These are phyloP conservation scores for Coriaria nepalensis DNA, from an alignment of 306 rosid genomes.

Conservation along the genomic window DNA sequence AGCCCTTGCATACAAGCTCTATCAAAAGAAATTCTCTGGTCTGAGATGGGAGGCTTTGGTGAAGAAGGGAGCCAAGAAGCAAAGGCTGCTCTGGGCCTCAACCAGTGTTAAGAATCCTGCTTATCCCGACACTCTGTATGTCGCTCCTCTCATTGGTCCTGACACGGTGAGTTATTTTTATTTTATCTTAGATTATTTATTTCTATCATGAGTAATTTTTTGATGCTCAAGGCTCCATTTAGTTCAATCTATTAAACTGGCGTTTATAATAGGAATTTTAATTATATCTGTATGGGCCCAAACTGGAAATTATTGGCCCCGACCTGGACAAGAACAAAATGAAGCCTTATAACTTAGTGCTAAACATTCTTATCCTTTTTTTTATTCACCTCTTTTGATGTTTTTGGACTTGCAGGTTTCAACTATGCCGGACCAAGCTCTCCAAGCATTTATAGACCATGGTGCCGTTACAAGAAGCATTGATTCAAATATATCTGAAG, in stretches of 20 bases:
- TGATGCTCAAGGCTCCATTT: too few relatives aligned
- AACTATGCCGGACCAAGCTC: conserved; percentile 99
- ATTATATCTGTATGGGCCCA: too few relatives aligned
- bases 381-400: neutral
- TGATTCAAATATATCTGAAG: conserved; percentile 79
- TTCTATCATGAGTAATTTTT: neutral
- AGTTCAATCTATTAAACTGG: conserved; percentile 2
- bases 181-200: neutral
- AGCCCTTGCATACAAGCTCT: conserved; percentile 80
- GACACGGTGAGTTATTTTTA: conserved; percentile 91
- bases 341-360: too few relatives aligned
- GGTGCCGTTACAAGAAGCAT: conserved; percentile 83
- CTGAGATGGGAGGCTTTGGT: conserved; percentile 99
- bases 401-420: conserved; percentile 51
- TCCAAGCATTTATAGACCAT: conserved; percentile 78
- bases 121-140: conserved; percentile 86
- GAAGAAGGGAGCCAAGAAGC: conserved; percentile 94
- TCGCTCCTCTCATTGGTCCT: conserved; percentile 95
- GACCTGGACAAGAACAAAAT: too few relatives aligned
- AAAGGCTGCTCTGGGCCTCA: conserved; percentile 97
- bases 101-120: conserved; percentile 99
- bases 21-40: conserved; percentile 94
- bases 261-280: too few relatives aligned
- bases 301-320: too few relatives aligned
- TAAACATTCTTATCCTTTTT: too few relatives aligned